phyloP scores from a whole-genome alignment of 1,139 yeast genomes.

The Hanseniaspora sp. region DNA sequence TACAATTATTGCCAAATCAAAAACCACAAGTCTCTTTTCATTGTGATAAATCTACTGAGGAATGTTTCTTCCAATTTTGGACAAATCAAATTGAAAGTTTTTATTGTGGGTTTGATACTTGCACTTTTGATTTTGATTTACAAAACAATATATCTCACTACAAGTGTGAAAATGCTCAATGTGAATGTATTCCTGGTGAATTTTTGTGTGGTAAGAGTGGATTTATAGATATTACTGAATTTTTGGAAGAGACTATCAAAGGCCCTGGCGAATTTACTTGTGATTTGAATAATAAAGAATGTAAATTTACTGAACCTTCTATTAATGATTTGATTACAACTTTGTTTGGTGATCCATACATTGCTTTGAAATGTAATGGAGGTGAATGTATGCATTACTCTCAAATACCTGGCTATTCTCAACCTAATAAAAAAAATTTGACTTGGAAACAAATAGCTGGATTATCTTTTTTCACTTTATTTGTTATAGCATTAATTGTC shows the following conservation, averaged over 20 bases:
- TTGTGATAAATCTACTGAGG: conserved; percentile 55
- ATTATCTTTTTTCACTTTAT: conserved; percentile 32
- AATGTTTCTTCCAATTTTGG: conserved; percentile 93
- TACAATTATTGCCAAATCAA: conserved; percentile 65
- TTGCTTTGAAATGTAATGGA: conserved; percentile 65
- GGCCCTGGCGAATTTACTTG: conserved; percentile 94
- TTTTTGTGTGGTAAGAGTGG: conserved; percentile 93
- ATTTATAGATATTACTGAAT: conserved; percentile 87
- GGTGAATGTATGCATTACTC: conserved; percentile 89
- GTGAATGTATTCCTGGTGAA: conserved; percentile 81
- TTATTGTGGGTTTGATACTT: conserved; percentile 66
- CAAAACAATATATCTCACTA: conserved; percentile 61
- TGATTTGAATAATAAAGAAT: conserved; percentile 47
- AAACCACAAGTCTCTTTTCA: conserved; percentile 87
- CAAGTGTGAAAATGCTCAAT: conserved; percentile 61
- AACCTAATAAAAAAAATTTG: conserved; percentile 49
- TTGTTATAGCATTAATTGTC: conserved; percentile 24
- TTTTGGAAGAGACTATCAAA: conserved; percentile 71
- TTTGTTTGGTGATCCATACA: conserved; percentile 86
- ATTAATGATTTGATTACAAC: conserved; percentile 85
- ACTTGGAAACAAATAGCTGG: conserved; percentile 41
- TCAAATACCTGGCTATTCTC: conserved; percentile 79
- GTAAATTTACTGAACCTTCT: conserved; percentile 85
- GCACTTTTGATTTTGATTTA: conserved; percentile 59
- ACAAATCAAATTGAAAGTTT: conserved; percentile 80